A percentile compares a stretch with the other conserved stretches of the same genome.
These are phyloP conservation scores for Fusarium nodosum DNA, from an alignment of 2,329 filamentous ascomycete genomes.

Conservation along the genomic window DNA sequence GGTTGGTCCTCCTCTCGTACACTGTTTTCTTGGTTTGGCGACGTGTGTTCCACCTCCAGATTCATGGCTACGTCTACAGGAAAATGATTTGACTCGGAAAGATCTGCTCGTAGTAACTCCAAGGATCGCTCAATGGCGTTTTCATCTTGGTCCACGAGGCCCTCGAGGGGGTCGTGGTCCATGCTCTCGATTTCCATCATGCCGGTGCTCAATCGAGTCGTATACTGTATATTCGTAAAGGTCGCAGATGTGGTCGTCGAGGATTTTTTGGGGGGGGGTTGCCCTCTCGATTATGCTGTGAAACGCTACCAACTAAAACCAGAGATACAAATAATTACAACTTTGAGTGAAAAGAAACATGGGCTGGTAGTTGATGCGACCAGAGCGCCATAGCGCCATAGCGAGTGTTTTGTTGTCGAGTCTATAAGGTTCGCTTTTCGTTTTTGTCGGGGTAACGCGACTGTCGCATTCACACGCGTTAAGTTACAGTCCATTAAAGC, in stretches of 20 bases:
- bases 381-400: conserved; percentile 23
- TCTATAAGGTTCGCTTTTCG: conserved; percentile 13
- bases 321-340: not conserved
- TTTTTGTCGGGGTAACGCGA: conserved; percentile 41
- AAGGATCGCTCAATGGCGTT: conserved; percentile 25
- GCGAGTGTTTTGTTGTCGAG: conserved; percentile 6
- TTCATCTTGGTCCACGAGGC: conserved; percentile 3
- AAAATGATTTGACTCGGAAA: conserved; percentile 11
- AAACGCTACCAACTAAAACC: not conserved
- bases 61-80: not conserved
- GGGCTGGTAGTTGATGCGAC: conserved; percentile 1
- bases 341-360: not conserved
- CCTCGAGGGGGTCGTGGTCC: conserved; percentile 21
- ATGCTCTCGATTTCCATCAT: conserved; percentile 37
- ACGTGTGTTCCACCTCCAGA: not conserved
- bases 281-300: not conserved
- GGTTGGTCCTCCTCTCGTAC: not conserved
- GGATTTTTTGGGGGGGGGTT: conserved; percentile 16
- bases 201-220: conserved; percentile 14
- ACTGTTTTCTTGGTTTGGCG: not conserved
- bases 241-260: conserved; percentile 10
- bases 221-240: conserved; percentile 3
- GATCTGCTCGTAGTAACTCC: conserved; percentile 18
- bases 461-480: conserved; percentile 40
- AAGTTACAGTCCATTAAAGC: conserved; percentile 35